These are phyloP conservation scores for Pyrenopolyporus hunteri DNA, from an alignment of 495 filamentous ascomycete species.

Conservation along the genomic window DNA sequence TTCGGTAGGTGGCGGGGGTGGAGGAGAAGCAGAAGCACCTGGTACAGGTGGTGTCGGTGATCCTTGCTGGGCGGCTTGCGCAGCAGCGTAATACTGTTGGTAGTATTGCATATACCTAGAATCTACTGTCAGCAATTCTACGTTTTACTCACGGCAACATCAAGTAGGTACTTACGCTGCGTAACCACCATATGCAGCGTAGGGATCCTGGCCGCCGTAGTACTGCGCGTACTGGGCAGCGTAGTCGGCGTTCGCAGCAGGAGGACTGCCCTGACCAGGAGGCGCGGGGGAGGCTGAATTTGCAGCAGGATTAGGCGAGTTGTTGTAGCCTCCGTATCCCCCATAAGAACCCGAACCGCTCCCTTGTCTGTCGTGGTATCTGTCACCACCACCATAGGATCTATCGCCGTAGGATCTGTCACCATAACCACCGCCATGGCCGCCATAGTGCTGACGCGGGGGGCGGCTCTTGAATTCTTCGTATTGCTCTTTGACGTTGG, in stretches of 20 bases:
- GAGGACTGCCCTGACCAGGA: constrained; percentile 45
- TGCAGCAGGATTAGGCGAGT: constrained; percentile 41
- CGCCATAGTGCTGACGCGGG: constrained; percentile 69
- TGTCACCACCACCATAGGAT: constrained; percentile 43
- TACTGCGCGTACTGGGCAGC: constrained; percentile 86
- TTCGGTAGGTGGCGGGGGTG: constrained; percentile 65
- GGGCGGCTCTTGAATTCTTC: constrained; percentile 87
- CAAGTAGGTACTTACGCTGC: constrained; percentile 58
- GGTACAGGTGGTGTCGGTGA: constrained; percentile 46
- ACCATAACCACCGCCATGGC: constrained; percentile 44
- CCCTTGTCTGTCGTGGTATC: constrained; percentile 39
- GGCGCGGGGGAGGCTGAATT: constrained; percentile 42
- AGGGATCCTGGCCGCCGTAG: constrained; percentile 78
- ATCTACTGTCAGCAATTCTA: constrained; percentile 20
- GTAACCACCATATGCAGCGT: constrained; percentile 91
- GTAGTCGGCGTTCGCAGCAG: constrained; percentile 60
- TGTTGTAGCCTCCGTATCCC: constrained; percentile 49
- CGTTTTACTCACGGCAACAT: not conserved
- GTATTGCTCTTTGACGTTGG: constrained; percentile 83
- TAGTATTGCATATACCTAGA: constrained; percentile 72
- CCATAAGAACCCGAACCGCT: constrained; percentile 44
- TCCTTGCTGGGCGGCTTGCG: constrained; percentile 58
- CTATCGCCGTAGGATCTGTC: constrained; percentile 49
- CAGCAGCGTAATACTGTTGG: constrained; percentile 65
- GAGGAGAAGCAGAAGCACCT: constrained; percentile 57